Percentiles rank a stretch among this genome's conserved stretches.
Conservation (phyloP, 257 asterid species). For the Mitragyna speciosa region DNA sequence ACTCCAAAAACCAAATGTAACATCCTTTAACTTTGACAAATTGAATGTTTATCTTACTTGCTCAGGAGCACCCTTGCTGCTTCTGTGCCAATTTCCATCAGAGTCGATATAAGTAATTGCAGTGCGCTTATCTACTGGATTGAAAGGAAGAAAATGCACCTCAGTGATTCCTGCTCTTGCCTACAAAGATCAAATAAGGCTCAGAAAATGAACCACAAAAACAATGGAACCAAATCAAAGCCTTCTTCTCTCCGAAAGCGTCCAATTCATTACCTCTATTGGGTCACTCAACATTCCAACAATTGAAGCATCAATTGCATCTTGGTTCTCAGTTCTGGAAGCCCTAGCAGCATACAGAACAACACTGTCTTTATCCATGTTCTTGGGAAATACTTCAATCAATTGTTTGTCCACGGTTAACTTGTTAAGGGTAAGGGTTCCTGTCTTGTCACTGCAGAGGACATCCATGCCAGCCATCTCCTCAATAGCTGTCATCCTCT, state of each 20-base stretch:
- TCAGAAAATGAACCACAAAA: not conserved
- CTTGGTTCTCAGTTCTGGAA: constrained; percentile 81
- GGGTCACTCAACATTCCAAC: constrained; percentile 77
- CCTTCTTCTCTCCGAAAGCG: not conserved
- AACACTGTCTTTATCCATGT: constrained; percentile 49
- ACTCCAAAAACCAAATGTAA: not conserved
- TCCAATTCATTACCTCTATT: constrained; percentile 47
- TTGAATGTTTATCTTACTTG: constrained; percentile 43
- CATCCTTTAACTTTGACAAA: not conserved
- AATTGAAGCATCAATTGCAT: constrained; percentile 86
- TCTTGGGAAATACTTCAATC: constrained; percentile 61
- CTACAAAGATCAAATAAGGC: constrained; percentile 28
- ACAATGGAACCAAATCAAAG: not conserved
- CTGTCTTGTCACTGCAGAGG: constrained; percentile 91
- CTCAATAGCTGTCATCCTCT: constrained; percentile 98
- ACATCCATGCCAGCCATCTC: constrained; percentile 98
- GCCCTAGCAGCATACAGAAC: constrained; percentile 72
- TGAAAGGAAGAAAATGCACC: constrained; percentile 88
- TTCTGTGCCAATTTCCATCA: constrained; percentile 65
- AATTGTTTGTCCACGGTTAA: constrained; percentile 70
- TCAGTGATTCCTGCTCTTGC: constrained; percentile 80
- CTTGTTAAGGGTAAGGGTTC: constrained; percentile 91
- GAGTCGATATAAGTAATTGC: constrained; percentile 73
- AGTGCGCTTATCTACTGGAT: constrained; percentile 85
- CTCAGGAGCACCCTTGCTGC: constrained; percentile 96